Conservation (phyloP, 2,329 filamentous ascomycete genomes). For the Orbilia javanica region DNA sequence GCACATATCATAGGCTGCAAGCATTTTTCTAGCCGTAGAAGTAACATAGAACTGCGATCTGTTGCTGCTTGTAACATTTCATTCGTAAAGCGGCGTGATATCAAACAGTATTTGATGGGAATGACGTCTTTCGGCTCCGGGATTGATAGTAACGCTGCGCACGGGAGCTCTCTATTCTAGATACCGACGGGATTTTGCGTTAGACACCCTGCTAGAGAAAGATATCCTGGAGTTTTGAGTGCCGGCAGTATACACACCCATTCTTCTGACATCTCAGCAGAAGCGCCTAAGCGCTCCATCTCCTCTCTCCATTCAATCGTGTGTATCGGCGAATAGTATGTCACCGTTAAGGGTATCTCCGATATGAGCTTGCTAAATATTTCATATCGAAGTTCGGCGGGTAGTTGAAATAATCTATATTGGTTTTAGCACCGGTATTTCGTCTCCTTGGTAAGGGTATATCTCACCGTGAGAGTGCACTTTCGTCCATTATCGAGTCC, state of each 20-base stretch:
- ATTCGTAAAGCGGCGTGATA: not conserved
- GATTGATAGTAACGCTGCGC: not conserved
- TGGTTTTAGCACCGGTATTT: too few species aligned
- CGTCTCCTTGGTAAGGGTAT: too few species aligned
- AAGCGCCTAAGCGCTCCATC: not conserved
- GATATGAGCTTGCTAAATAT: not conserved
- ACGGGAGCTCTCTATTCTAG: not conserved
- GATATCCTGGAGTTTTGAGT: not conserved
- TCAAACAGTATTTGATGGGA: not conserved
- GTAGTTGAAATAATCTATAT: not conserved
- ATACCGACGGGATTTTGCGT: not conserved
- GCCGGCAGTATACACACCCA: constrained; percentile 8
- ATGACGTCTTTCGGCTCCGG: not conserved
- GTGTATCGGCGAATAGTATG: constrained; percentile 12
- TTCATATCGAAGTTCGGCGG: not conserved
- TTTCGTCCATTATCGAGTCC: not conserved
- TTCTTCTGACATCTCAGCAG: not conserved
- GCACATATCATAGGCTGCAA: not conserved
- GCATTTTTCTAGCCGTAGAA: not conserved
- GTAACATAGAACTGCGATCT: not conserved
- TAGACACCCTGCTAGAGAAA: too few species aligned
- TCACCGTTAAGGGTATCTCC: not conserved
- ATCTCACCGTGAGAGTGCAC: not conserved
- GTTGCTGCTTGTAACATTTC: not conserved
- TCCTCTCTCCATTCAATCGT: not conserved